Evolutionary conservation across 352 stramenopile species (phyloP).

Genomic region (Phytophthora brassicae): DNA sequence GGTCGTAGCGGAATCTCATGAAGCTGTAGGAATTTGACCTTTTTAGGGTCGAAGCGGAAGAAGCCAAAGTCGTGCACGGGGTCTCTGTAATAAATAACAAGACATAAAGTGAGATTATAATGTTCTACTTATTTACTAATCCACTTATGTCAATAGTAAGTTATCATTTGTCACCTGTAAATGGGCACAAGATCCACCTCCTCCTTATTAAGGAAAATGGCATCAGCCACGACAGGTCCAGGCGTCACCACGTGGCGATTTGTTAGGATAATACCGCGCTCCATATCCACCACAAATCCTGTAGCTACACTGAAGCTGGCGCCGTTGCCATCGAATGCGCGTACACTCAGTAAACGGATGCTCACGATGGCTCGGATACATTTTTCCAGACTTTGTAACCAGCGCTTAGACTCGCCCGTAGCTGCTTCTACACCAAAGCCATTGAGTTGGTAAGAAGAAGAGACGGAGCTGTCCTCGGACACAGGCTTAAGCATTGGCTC

Average conservation of each 20-base stretch:
- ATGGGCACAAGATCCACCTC: conserved; percentile 90
- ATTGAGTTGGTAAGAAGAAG: conserved; percentile 32
- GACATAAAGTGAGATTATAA: background rate
- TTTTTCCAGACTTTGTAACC: conserved; percentile 67
- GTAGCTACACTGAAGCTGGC: conserved; percentile 88
- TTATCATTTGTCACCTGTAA: conserved; percentile 61
- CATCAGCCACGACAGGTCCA: conserved; percentile 85
- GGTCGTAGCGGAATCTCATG: conserved; percentile 88
- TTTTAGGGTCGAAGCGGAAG: conserved; percentile 84
- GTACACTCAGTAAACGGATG: conserved; percentile 85
- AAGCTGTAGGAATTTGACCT: conserved; percentile 87
- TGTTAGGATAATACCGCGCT: conserved; percentile 88
- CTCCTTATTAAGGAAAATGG: conserved; percentile 94
- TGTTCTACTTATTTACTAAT: too few relatives aligned
- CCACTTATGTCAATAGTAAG: too few relatives aligned
- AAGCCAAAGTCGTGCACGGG: conserved; percentile 94
- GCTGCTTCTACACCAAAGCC: conserved; percentile 41
- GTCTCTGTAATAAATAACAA: conserved; percentile 57
- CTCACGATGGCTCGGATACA: conserved; percentile 84
- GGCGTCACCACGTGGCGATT: conserved; percentile 93
- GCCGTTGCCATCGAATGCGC: conserved; percentile 87
- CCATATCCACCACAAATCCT: conserved; percentile 91
- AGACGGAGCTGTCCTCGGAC: background rate
- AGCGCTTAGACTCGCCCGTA: conserved; percentile 63
- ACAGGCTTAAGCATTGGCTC: conserved; percentile 25